These are phyloP conservation scores for Ceratonia siliqua DNA, from an alignment of 306 rosid genomes.

Conservation along the genomic window DNA sequence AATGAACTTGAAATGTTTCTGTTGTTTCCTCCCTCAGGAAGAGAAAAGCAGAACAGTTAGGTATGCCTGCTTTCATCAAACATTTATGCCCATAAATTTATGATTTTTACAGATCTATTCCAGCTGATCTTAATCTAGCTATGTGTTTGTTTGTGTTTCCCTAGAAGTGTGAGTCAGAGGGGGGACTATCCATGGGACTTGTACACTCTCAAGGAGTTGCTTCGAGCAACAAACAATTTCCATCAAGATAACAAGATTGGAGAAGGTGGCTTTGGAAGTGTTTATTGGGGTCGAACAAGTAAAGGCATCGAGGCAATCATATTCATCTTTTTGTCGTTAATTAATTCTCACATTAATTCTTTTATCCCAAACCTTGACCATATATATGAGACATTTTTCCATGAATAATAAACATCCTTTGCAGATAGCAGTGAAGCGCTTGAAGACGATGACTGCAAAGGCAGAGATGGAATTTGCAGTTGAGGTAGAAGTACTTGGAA, in stretches of 20 bases:
- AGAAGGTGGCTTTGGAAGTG: conserved; percentile 90
- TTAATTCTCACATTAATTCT: neutral
- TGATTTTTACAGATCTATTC: neutral
- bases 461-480: conserved; percentile 91
- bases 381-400: neutral
- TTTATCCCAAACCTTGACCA: neutral
- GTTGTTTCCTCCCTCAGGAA: conserved; percentile 46
- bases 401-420: neutral
- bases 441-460: conserved; percentile 72
- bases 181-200: conserved; percentile 83
- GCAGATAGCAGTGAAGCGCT: conserved; percentile 81
- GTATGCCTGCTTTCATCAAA: conserved; percentile 38
- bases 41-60: conserved; percentile 39
- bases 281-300: conserved; percentile 70
- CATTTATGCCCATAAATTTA: neutral
- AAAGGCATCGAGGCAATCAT: conserved; percentile 60
- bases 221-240: conserved; percentile 83
- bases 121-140: neutral
- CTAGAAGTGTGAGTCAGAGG: conserved; percentile 43
- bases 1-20: conserved; percentile 56
- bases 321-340: neutral
- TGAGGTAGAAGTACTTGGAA: conserved; percentile 80
- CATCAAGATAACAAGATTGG: conserved; percentile 81
- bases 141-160: neutral
- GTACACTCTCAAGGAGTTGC: conserved; percentile 80